phyloP scores from a whole-genome alignment of 2,329 filamentous ascomycete genomes.

The Stagonosporopsis tanaceti region DNA sequence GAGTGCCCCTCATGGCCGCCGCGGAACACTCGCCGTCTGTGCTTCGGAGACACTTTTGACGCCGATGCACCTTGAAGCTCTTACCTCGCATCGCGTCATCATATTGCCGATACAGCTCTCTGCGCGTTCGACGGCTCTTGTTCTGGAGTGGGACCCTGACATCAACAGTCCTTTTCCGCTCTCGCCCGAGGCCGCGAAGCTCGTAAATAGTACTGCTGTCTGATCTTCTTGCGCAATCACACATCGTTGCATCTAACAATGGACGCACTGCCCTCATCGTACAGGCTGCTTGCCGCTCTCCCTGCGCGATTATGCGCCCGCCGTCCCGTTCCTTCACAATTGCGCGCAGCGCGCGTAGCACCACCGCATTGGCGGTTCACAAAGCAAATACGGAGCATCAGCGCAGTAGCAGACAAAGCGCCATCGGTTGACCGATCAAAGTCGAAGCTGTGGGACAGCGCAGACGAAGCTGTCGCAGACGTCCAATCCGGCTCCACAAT shows the following conservation, averaged over 20 bases:
- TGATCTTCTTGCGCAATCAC: conserved; percentile 7
- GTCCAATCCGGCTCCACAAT: conserved; percentile 48
- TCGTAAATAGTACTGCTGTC: conserved; percentile 13
- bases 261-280: conserved; percentile 40
- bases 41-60: conserved; percentile 17
- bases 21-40: conserved; percentile 2
- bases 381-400: conserved; percentile 36
- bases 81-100: conserved; percentile 15
- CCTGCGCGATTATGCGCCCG: conserved; percentile 39
- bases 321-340: conserved; percentile 38
- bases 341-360: conserved; percentile 29
- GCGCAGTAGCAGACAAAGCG: conserved; percentile 30
- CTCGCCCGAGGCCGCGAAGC: conserved; percentile 11
- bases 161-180: conserved; percentile 8
- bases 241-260: conserved; percentile 28
- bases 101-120: conserved; percentile 8
- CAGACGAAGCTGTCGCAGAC: conserved; percentile 49
- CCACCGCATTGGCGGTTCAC: conserved; percentile 33
- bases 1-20: conserved; percentile 15
- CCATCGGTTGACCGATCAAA: conserved; percentile 46
- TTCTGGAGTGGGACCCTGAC: conserved; percentile 18
- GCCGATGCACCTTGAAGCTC: conserved; percentile 12
- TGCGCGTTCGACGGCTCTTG: conserved; percentile 13
- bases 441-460: conserved; percentile 49
- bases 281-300: conserved; percentile 39